A percentile compares a stretch with the other conserved stretches of the same genome.
phyloP scores from a whole-genome alignment of 1,139 yeast species.

The Pichia sp. region DNA sequence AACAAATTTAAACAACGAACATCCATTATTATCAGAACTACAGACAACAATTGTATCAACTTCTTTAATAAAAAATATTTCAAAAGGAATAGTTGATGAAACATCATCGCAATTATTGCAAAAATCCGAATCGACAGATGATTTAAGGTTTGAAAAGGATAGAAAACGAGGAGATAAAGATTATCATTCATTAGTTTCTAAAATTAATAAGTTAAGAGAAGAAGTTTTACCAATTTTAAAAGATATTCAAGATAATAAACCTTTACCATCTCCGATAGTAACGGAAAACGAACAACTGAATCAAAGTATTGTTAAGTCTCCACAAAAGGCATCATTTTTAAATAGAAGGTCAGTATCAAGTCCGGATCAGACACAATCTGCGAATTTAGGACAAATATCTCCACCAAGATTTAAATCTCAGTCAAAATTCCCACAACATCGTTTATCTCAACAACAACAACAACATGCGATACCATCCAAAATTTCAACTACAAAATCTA shows the following conservation, averaged over 20 bases:
- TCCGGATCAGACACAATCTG: too few relatives aligned
- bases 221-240: slow-evolving; percentile 50
- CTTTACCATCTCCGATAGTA: slow-evolving; percentile 31
- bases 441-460: background rate
- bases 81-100: slow-evolving; percentile 15
- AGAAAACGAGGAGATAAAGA: slow-evolving; percentile 24
- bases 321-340: too few relatives aligned
- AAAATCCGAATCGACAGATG: background rate
- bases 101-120: slow-evolving; percentile 13
- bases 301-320: too few relatives aligned
- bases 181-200: slow-evolving; percentile 39
- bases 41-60: slow-evolving; percentile 24
- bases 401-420: background rate
- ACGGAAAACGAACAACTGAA: background rate
- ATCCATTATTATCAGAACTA: slow-evolving; percentile 23
- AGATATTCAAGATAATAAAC: slow-evolving; percentile 47
- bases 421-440: background rate
- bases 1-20: slow-evolving; percentile 14
- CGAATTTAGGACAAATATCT: too few relatives aligned
- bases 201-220: slow-evolving; percentile 43
- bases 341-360: too few relatives aligned
- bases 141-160: background rate
- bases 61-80: slow-evolving; percentile 19
- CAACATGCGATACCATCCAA: background rate
- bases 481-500: background rate